A percentile compares a stretch with the other conserved stretches of the same genome.
phyloP scores from a whole-genome alignment of 2,329 filamentous ascomycete species.

The Alternaria triticimaculans region DNA sequence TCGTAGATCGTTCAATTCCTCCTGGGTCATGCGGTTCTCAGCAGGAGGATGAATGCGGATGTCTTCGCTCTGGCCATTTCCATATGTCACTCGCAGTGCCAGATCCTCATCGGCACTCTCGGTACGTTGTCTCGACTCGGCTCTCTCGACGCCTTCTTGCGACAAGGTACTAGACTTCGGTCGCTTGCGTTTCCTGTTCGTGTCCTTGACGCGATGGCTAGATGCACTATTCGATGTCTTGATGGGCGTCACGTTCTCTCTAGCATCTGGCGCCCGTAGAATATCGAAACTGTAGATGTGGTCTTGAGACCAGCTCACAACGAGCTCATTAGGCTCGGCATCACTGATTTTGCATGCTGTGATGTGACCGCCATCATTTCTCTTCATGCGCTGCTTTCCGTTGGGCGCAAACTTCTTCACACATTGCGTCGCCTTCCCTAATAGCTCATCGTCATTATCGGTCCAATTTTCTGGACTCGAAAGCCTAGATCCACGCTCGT shows the following conservation, averaged over 20 bases:
- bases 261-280: conserved; percentile 63
- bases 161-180: conserved; percentile 48
- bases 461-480: conserved; percentile 52
- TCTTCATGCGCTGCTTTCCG: conserved; percentile 61
- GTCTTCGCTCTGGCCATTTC: conserved; percentile 66
- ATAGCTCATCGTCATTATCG: conserved; percentile 58
- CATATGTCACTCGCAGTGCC: conserved; percentile 64
- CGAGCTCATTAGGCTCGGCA: conserved; percentile 70
- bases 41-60: conserved; percentile 55
- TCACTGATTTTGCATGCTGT: conserved; percentile 75
- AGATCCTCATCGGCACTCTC: conserved; percentile 54
- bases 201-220: conserved; percentile 35
- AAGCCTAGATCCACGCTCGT: conserved; percentile 59
- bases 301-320: conserved; percentile 73
- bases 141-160: conserved; percentile 51
- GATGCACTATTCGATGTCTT: conserved; percentile 22
- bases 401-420: conserved; percentile 70
- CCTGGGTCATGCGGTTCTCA: conserved; percentile 39
- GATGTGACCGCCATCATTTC: conserved; percentile 67
- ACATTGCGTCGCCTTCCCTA: conserved; percentile 68
- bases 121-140: conserved; percentile 57
- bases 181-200: conserved; percentile 64
- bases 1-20: conserved; percentile 56
- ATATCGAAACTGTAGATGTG: conserved; percentile 72
- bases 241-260: conserved; percentile 46